phyloP scores from a whole-genome alignment of 164 flowering plant genomes.

The Chimonanthus praecox region DNA sequence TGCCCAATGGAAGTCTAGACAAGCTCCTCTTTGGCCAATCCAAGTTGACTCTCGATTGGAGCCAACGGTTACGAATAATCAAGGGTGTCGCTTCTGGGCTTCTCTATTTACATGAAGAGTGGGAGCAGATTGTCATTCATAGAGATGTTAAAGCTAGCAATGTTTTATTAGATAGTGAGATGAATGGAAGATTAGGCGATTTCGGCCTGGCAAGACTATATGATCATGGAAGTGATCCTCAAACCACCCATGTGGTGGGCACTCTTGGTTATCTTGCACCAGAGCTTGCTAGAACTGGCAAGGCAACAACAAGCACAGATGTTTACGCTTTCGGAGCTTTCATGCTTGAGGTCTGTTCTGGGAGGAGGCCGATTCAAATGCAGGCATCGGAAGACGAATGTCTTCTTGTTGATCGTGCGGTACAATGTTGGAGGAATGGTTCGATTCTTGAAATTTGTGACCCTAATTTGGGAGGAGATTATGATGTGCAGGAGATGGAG shows the following conservation, averaged over 20 bases:
- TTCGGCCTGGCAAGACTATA: slow-evolving; percentile 26
- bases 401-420: background rate
- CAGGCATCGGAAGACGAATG: background rate
- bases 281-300: slow-evolving; percentile 9
- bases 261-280: slow-evolving; percentile 13
- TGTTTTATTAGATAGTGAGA: slow-evolving; percentile 17
- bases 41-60: background rate
- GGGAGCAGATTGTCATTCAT: slow-evolving; percentile 13
- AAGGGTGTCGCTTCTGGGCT: slow-evolving; percentile 15
- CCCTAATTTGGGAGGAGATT: background rate
- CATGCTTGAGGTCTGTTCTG: slow-evolving; percentile 11
- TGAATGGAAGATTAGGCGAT: slow-evolving; percentile 33
- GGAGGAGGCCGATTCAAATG: background rate
- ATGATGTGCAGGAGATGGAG: background rate
- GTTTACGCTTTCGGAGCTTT: slow-evolving; percentile 12
- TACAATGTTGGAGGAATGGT: background rate
- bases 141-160: slow-evolving; percentile 18
- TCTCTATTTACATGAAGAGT: slow-evolving; percentile 12
- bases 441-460: background rate
- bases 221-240: slow-evolving; percentile 15
- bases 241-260: slow-evolving; percentile 9
- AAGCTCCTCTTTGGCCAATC: slow-evolving; percentile 6
- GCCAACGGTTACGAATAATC: slow-evolving; percentile 1
- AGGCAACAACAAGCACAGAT: slow-evolving; percentile 9
- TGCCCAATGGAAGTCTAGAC: slow-evolving; percentile 17